Evolutionary conservation across 2,329 filamentous ascomycete genomes (phyloP), one percentile per base, ranked within the genome.

Genomic region (Gremmenia infestans): DNA sequence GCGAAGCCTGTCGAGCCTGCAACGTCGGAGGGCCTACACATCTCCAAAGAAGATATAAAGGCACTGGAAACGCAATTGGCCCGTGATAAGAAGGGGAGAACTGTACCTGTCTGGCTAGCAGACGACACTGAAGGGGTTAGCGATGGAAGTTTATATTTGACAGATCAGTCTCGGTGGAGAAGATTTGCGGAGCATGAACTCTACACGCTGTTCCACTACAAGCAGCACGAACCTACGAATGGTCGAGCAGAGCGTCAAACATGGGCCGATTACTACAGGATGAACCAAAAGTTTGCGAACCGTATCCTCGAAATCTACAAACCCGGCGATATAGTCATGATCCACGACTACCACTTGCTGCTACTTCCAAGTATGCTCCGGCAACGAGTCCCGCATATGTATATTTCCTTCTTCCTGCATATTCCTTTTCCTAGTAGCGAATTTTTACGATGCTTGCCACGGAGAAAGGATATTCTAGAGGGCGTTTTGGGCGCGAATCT

Each of bases 351-450:
- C 72, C 92, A 96, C 69, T 82, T 97, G 48, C 85, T 97, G 72
- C 79, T 97, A 23, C 81, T 97, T 4, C 93, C 94, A 2, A 91
- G 86, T 73, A 85, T 97, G 76, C 77, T 97, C 57, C 87, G 93
- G 48, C 91, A 96, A 71, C 84, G 88, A 43, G 78, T 92, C 17
- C 89, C 91, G 4, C 89, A 91, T 71, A 89, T 96, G 73, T 95
- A 96, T 75, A 92, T 97, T 68, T 88, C 91, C 53, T 97, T 97
- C 77, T 97, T 91, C 76, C 78, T 97, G 48, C 93, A 97, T 72
- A 87, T 91, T 47, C 93, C 93, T 0, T 97, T 97, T 73, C 93
- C 93, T 36, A 96, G 91, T 73, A 96, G 90, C 78, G 94, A 97
- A 73, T 97, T 96, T 70, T 83, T 97, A 70, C 85, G 92, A 48